Percentiles rank a stretch among this genome's conserved stretches.
phyloP scores from a whole-genome alignment of 805 yeast species.

The Saccharomycopsis schoenii region DNA sequence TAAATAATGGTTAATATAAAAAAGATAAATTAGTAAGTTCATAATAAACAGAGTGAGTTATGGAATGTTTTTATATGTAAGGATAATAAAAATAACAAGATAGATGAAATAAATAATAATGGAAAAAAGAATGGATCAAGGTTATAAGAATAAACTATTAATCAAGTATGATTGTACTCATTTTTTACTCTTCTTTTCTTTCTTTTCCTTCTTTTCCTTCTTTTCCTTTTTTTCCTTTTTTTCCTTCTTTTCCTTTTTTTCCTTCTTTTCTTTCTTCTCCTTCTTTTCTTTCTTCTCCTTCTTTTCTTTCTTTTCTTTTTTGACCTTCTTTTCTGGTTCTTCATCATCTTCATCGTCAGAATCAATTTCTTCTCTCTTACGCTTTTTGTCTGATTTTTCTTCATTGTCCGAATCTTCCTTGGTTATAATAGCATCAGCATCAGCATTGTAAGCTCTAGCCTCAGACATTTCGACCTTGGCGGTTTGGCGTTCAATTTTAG shows the following conservation, averaged over 20 bases:
- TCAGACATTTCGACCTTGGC: constrained; percentile 81
- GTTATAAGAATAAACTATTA: background rate
- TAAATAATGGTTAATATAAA: background rate
- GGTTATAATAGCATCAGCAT: constrained; percentile 69
- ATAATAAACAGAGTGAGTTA: background rate
- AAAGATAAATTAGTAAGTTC: background rate
- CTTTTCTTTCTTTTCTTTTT: constrained; percentile 25
- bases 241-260: constrained; percentile 10
- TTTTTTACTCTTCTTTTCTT: constrained; percentile 10
- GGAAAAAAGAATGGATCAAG: background rate
- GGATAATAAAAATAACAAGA: background rate
- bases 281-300: constrained; percentile 7
- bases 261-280: constrained; percentile 13
- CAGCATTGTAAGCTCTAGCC: constrained; percentile 85
- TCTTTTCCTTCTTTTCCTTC: constrained; percentile 12
- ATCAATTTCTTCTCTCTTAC: constrained; percentile 26
- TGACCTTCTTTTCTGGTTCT: constrained; percentile 25
- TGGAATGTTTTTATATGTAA: background rate
- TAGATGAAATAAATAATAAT: background rate
- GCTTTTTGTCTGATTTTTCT: constrained; percentile 23
- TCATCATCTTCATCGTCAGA: constrained; percentile 27
- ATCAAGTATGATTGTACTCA: background rate
- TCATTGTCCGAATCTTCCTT: constrained; percentile 32
- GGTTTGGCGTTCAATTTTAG: constrained; percentile 71
- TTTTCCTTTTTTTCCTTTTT: constrained; percentile 15